Evolutionary conservation across 176 grass and related monocot species (phyloP).

Genomic region (Raddia distichophylla): DNA sequence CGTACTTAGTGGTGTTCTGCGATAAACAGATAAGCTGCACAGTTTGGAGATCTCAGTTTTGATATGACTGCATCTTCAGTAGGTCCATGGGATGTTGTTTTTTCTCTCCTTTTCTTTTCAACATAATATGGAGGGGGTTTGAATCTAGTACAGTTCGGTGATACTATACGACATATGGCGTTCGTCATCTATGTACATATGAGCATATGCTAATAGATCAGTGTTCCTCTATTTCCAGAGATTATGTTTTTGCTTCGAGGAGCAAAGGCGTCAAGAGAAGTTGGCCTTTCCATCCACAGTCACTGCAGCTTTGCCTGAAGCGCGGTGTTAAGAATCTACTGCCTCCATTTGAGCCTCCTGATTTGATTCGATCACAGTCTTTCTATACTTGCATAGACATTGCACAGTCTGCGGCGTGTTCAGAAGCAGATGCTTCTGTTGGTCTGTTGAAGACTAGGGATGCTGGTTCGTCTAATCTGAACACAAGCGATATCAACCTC

Average conservation of each 20-base stretch:
- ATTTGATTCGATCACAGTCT: slow-evolving; percentile 58
- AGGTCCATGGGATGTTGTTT: slow-evolving; percentile 53
- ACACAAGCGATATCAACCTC: slow-evolving; percentile 42
- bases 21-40: slow-evolving; percentile 18
- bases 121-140: slow-evolving; percentile 32
- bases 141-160: slow-evolving; percentile 42
- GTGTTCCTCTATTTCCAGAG: slow-evolving; percentile 60
- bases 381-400: slow-evolving; percentile 36
- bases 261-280: slow-evolving; percentile 68
- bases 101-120: slow-evolving; percentile 32
- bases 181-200: slow-evolving; percentile 26
- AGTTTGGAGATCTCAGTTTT: slow-evolving; percentile 42
- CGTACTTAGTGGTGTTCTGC: slow-evolving; percentile 36
- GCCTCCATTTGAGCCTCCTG: slow-evolving; percentile 84
- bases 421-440: slow-evolving; percentile 32
- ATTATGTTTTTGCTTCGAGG: slow-evolving; percentile 83
- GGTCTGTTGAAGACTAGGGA: slow-evolving; percentile 44
- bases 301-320: slow-evolving; percentile 73
- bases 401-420: slow-evolving; percentile 33
- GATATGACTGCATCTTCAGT: slow-evolving; percentile 50
- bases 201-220: slow-evolving; percentile 51
- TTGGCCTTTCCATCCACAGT: slow-evolving; percentile 80
- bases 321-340: slow-evolving; percentile 69
- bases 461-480: slow-evolving; percentile 32
- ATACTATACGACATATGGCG: slow-evolving; percentile 23